Conservation (phyloP, 1,139 yeast genomes). For the Nakaseomyces bracarensis region DNA sequence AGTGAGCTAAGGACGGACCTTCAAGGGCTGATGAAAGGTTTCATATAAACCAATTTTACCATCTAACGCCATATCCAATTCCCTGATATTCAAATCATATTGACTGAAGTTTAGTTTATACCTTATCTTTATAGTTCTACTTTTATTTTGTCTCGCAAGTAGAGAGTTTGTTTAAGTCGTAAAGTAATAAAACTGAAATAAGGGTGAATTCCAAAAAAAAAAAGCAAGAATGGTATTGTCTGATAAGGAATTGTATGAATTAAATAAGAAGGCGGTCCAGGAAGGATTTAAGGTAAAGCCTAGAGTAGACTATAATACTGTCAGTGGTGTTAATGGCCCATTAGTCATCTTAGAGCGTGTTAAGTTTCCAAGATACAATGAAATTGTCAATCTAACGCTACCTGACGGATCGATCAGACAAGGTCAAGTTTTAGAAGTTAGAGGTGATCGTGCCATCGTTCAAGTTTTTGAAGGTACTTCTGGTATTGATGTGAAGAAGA, state of each 20-base stretch:
- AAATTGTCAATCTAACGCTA: slow-evolving; percentile 88
- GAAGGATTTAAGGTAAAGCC: slow-evolving; percentile 88
- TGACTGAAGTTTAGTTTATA: too few relatives aligned
- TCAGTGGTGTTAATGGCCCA: slow-evolving; percentile 97
- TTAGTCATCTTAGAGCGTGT: slow-evolving; percentile 92
- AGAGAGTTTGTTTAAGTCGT: too few relatives aligned
- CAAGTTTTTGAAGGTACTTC: slow-evolving; percentile 98
- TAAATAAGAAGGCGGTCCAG: slow-evolving; percentile 86
- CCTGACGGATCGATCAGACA: slow-evolving; percentile 94
- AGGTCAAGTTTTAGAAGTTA: slow-evolving; percentile 96
- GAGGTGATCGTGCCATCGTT: slow-evolving; percentile 94
- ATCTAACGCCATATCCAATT: too few relatives aligned
- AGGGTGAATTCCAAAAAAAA: slow-evolving; percentile 6
- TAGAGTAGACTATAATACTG: slow-evolving; percentile 87
- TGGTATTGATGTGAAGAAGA: slow-evolving; percentile 95
- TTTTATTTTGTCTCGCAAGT: too few relatives aligned
- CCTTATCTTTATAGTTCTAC: too few relatives aligned
- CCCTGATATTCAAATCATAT: too few relatives aligned
- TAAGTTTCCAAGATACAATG: slow-evolving; percentile 92
- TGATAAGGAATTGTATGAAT: slow-evolving; percentile 44
- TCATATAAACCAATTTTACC: too few relatives aligned
- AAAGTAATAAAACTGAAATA: not conserved
- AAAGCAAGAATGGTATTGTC: slow-evolving; percentile 25
- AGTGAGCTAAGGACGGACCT: too few relatives aligned
- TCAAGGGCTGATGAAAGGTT: too few relatives aligned